Evolutionary conservation across 345 rosid species (phyloP).

Genomic region (Eucalyptus erythrocorys): DNA sequence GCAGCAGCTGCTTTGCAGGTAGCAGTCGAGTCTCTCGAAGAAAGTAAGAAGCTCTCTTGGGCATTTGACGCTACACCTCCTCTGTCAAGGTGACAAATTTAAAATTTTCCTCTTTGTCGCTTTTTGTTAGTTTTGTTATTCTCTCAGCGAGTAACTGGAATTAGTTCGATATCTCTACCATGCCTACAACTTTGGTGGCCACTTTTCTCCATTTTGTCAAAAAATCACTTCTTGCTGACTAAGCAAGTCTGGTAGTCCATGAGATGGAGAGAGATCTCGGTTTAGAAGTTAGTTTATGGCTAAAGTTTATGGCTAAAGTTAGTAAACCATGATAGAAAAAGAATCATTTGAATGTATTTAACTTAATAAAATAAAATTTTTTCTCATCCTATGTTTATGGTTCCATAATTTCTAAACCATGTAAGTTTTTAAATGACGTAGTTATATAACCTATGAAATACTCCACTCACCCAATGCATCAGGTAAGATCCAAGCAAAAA

Average conservation of each 20-base stretch:
- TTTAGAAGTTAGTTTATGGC: not conserved
- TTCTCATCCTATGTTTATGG: not conserved
- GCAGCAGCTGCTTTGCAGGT: constrained; percentile 96
- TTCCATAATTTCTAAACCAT: not conserved
- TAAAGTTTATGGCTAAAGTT: not conserved
- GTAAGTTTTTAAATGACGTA: not conserved
- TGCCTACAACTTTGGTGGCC: not conserved
- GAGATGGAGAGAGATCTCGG: not conserved
- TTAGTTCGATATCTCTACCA: not conserved
- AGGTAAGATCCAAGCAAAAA: not conserved
- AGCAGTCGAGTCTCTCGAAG: constrained; percentile 79
- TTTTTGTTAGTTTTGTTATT: not conserved
- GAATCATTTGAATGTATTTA: not conserved
- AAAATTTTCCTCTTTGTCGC: not conserved
- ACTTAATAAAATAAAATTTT: not conserved
- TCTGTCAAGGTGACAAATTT: constrained; percentile 57
- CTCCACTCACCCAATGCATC: not conserved
- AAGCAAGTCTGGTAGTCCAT: not conserved
- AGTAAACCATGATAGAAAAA: not conserved
- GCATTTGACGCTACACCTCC: constrained; percentile 65
- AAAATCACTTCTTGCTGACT: not conserved
- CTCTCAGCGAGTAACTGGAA: not conserved
- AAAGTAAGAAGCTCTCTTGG: constrained; percentile 72
- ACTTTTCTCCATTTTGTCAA: not conserved
- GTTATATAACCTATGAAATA: not conserved